Evolutionary conservation across 106 monocot genomes (phyloP), one percentile per base, ranked within the genome.

Genomic region (Dioscorea alata): DNA sequence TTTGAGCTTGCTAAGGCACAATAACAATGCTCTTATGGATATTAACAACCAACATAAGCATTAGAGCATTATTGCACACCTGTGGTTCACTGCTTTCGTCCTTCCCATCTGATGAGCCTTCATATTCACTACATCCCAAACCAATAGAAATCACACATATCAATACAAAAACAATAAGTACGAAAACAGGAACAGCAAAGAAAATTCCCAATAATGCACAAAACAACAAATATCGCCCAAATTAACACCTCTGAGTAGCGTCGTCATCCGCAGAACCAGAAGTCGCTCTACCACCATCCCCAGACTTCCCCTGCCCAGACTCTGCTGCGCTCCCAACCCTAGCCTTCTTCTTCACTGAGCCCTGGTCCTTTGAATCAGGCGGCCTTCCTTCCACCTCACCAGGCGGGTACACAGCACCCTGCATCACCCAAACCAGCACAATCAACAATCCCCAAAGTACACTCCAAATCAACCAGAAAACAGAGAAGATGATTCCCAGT

Each of bases 51-150:
- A 50, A 34, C 24, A 50, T 48, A 34, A 17, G 54, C 6, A 42
- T 42, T 42, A 28, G 28, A 28, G 42, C 42, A 42, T 6, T 42
- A 3, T 10, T 6, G 20, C 49, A 66, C 70, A 88, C 88, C 81
- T 78, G 75, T 4, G 34, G 48, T 5, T 75, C 81, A 23, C 10
- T 42, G 42, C 32, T 50, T 48, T 69, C 69, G 25, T 78, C 84
- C 67, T 66, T 72, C 17, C 83, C 73, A 72, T 84, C 81, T 9
- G 84, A 84, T 21, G 84, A 81, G 4, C 71, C 88, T 20, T 81
- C 84, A 23, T 74, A 79, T 54, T 71, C 87, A 60, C 84, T 84
- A 57, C 64, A 66, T 48, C 56, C 60, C 58, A 66, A 12, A 13
- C 49, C 34, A 50, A 20, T 23, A 6, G 42, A 10, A 28, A 42